Conservation (phyloP, 306 rosid species). For the Rosa rugosa region DNA sequence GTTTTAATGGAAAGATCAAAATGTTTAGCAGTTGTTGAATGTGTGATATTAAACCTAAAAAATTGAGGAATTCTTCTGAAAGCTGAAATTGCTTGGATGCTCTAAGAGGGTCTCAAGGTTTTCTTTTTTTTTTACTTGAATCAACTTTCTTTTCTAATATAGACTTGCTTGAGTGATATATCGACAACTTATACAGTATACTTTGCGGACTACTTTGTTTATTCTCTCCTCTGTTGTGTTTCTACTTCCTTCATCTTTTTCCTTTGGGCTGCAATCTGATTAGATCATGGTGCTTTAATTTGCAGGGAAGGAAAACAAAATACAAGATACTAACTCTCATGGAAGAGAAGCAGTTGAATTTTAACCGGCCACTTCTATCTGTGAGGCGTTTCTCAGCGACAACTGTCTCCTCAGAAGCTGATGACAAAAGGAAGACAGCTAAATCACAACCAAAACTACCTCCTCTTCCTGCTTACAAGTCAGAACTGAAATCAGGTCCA, state of each 20-base stretch:
- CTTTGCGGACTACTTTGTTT: background rate
- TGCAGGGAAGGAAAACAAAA: constrained; percentile 31
- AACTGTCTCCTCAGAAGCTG: constrained; percentile 35
- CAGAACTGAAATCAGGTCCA: constrained; percentile 86
- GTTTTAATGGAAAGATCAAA: background rate
- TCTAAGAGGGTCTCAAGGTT: constrained; percentile 9
- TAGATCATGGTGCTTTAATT: constrained; percentile 28
- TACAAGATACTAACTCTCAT: constrained; percentile 47
- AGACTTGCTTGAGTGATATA: background rate
- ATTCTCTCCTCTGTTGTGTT: constrained; percentile 7
- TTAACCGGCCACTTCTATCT: constrained; percentile 81
- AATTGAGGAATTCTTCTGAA: background rate
- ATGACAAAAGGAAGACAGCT: constrained; percentile 37
- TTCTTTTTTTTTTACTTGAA: background rate
- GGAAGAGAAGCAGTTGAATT: constrained; percentile 82
- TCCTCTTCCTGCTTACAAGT: constrained; percentile 54
- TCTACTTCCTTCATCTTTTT: constrained; percentile 24
- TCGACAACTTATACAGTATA: too few species aligned
- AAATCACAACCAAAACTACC: constrained; percentile 47
- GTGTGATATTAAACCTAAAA: constrained; percentile 11
- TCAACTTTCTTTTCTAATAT: constrained; percentile 6
- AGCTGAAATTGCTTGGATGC: constrained; percentile 1
- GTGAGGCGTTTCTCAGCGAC: constrained; percentile 71
- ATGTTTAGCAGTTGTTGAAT: background rate
- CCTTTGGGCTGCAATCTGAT: constrained; percentile 20